phyloP scores from a whole-genome alignment of 495 filamentous ascomycete species.

The Lineolata rhizophorae region DNA sequence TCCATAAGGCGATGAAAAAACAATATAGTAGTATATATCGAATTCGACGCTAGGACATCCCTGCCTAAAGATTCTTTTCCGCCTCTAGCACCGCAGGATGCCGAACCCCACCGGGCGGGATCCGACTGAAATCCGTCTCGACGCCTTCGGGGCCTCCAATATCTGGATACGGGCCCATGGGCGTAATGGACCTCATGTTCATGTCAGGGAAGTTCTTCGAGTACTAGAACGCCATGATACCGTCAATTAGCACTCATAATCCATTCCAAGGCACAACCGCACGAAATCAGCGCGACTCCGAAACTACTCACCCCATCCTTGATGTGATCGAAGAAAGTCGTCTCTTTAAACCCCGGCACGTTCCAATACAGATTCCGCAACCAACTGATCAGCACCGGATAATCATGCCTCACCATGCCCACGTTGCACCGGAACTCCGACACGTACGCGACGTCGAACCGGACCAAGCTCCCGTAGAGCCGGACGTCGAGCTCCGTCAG shows the following conservation, averaged over 20 bases:
- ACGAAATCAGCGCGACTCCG: constrained; percentile 1
- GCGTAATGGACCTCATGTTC: constrained; percentile 19
- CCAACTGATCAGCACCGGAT: constrained; percentile 29
- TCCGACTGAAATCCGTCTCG: neutral
- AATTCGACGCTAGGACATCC: too few relatives aligned
- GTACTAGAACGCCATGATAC: constrained; percentile 19
- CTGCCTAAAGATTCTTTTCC: too few relatives aligned
- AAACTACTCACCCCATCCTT: constrained; percentile 29
- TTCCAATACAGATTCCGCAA: constrained; percentile 30
- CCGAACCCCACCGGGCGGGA: neutral
- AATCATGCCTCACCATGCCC: constrained; percentile 28
- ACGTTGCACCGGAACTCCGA: constrained; percentile 37
- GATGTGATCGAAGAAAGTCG: constrained; percentile 25
- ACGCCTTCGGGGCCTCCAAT: constrained; percentile 8
- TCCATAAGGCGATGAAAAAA: too few relatives aligned
- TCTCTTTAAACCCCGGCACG: constrained; percentile 17
- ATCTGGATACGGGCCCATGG: constrained; percentile 18
- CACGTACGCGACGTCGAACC: constrained; percentile 29
- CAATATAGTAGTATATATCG: too few relatives aligned
- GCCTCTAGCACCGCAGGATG: neutral
- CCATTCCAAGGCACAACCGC: neutral
- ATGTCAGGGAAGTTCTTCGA: constrained; percentile 27
- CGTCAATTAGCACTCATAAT: neutral
- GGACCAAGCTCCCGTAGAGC: constrained; percentile 26
- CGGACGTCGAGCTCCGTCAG: constrained; percentile 30